phyloP scores from a whole-genome alignment of 2,329 filamentous ascomycete genomes.

The Cladosporium velox region DNA sequence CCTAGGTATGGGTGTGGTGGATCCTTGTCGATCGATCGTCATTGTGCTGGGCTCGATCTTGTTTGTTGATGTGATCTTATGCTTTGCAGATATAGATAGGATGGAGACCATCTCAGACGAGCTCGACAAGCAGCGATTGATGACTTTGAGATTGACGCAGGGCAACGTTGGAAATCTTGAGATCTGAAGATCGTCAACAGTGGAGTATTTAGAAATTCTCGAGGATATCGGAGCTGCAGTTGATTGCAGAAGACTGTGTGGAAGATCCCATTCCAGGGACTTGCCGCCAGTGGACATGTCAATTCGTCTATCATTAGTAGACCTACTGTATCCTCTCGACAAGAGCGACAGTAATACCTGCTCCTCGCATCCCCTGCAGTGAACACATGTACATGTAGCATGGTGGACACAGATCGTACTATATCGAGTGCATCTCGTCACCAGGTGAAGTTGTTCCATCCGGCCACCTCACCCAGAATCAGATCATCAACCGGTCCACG shows the following conservation, averaged over 20 bases:
- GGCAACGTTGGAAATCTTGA: neutral
- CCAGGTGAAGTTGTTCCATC: neutral
- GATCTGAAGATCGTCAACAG: constrained; percentile 1
- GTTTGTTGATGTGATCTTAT: neutral
- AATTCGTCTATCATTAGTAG: neutral
- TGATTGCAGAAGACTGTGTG: neutral
- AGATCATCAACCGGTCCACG: neutral
- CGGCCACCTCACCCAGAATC: constrained; percentile 3
- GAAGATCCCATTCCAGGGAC: neutral
- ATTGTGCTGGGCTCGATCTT: neutral
- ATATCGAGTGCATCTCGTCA: neutral
- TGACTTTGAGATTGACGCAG: neutral
- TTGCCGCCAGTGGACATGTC: neutral
- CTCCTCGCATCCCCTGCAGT: neutral
- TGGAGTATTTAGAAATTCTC: neutral
- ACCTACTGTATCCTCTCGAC: neutral
- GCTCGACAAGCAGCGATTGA: neutral
- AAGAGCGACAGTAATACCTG: neutral
- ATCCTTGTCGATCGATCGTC: neutral
- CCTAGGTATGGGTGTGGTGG: neutral
- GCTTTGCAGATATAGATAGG: neutral
- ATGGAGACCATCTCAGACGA: neutral
- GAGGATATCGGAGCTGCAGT: neutral
- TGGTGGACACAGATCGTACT: neutral
- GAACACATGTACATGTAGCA: neutral